Evolutionary conservation across 148 eudicot genomes (phyloP).

Genomic region (Mesembryanthemum crystallinum): DNA sequence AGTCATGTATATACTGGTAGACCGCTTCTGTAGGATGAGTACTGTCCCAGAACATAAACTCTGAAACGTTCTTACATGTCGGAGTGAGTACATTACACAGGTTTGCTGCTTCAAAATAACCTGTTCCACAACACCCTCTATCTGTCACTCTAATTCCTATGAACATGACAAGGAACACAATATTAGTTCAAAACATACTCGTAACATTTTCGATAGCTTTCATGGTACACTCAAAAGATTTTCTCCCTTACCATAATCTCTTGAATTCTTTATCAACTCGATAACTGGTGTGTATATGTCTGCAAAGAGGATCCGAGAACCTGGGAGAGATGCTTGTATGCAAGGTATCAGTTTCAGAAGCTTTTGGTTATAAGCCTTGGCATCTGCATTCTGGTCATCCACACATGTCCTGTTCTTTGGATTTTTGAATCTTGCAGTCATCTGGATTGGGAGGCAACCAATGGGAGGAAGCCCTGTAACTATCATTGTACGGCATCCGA

Average conservation of each 20-base stretch:
- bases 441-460: slow-evolving; percentile 56
- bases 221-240: neutral
- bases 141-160: slow-evolving; percentile 46
- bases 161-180: neutral
- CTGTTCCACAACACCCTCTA: slow-evolving; percentile 69
- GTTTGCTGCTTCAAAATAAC: slow-evolving; percentile 47
- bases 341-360: slow-evolving; percentile 34
- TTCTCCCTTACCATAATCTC: slow-evolving; percentile 35
- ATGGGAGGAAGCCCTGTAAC: slow-evolving; percentile 58
- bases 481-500: slow-evolving; percentile 46
- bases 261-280: slow-evolving; percentile 41
- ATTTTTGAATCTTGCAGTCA: slow-evolving; percentile 29
- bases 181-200: slow-evolving; percentile 4
- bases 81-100: slow-evolving; percentile 40
- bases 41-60: slow-evolving; percentile 51
- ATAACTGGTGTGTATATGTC: slow-evolving; percentile 37
- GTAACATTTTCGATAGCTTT: neutral
- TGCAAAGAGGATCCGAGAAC: slow-evolving; percentile 40
- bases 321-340: slow-evolving; percentile 37
- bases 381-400: slow-evolving; percentile 39
- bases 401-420: slow-evolving; percentile 35
- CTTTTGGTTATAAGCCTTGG: slow-evolving; percentile 41
- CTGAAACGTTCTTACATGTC: slow-evolving; percentile 42
- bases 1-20: slow-evolving; percentile 35
- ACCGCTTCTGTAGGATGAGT: slow-evolving; percentile 51